Percentiles rank a stretch among this genome's conserved stretches.
Evolutionary conservation across 2,329 filamentous ascomycete species (phyloP).

Genomic region (Arthrinium phaeospermum): DNA sequence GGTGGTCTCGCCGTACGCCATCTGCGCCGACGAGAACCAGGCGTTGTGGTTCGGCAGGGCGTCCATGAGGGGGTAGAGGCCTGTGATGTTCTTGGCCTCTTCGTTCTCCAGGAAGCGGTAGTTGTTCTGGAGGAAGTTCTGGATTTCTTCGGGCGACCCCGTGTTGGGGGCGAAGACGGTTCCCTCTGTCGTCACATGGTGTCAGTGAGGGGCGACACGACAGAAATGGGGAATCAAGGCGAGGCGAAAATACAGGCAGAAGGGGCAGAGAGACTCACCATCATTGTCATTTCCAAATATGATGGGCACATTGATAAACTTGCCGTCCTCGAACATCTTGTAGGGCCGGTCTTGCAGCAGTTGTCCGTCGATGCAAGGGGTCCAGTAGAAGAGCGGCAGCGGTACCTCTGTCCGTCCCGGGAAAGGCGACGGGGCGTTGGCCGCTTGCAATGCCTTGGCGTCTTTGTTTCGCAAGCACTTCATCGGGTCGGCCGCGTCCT

Average conservation of each 20-base stretch:
- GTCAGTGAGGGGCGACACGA: conserved; percentile 22
- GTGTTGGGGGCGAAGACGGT: conserved; percentile 50
- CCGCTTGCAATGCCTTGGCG: conserved; percentile 44
- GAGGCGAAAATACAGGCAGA: not conserved
- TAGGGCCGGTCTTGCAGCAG: conserved; percentile 50
- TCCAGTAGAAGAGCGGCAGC: conserved; percentile 54
- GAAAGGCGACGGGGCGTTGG: conserved; percentile 48
- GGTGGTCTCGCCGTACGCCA: conserved; percentile 52
- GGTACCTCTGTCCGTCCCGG: conserved; percentile 40
- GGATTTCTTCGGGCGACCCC: conserved; percentile 40
- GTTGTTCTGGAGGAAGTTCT: conserved; percentile 51
- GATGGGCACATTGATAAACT: conserved; percentile 51
- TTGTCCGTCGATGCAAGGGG: conserved; percentile 55
- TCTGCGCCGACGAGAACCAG: conserved; percentile 45
- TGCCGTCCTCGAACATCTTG: conserved; percentile 44
- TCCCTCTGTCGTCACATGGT: conserved; percentile 45
- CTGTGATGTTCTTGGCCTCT: conserved; percentile 43
- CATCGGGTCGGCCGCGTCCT: conserved; percentile 40
- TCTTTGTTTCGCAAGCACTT: conserved; percentile 48
- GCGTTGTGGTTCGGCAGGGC: conserved; percentile 44
- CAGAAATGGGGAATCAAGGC: not conserved
- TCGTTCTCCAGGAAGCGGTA: conserved; percentile 48
- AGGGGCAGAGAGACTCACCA: conserved; percentile 37
- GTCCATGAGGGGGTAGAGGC: conserved; percentile 45
- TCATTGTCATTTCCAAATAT: conserved; percentile 52